Conservation (phyloP, 2,329 filamentous ascomycete genomes). For the Fusarium nodosum region DNA sequence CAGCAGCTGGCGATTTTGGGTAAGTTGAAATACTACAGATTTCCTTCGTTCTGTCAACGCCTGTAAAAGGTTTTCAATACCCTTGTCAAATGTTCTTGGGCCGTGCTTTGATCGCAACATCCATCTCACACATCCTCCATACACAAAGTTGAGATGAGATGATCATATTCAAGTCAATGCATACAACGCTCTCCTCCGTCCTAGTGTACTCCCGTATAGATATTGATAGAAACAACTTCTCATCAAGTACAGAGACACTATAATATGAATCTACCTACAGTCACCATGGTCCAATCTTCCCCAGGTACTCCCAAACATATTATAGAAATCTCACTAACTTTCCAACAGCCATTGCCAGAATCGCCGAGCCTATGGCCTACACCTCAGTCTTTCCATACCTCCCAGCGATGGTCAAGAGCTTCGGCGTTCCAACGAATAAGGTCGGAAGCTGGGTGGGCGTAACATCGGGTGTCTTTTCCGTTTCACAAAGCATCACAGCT, state of each 20-base stretch:
- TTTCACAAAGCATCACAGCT: conserved; percentile 78
- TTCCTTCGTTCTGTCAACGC: conserved; percentile 2
- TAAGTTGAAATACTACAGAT: conserved; percentile 59
- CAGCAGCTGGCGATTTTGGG: conserved; percentile 84
- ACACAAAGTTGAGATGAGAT: neutral
- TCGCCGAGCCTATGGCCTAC: conserved; percentile 80
- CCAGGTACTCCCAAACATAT: conserved; percentile 24
- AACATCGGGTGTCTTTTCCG: conserved; percentile 78
- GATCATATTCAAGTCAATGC: neutral
- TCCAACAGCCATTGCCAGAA: conserved; percentile 76
- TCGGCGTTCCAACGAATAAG: conserved; percentile 77
- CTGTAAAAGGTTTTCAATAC: neutral
- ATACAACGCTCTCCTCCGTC: neutral
- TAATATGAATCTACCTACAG: conserved; percentile 8
- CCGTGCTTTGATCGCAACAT: conserved; percentile 12
- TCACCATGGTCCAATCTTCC: conserved; percentile 33
- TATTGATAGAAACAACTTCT: conserved; percentile 32
- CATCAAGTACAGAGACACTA: conserved; percentile 39
- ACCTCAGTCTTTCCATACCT: conserved; percentile 79
- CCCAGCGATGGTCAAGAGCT: conserved; percentile 86
- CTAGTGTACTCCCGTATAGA: neutral
- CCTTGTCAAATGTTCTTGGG: conserved; percentile 3
- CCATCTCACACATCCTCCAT: neutral
- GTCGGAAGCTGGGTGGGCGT: conserved; percentile 86
- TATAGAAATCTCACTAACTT: conserved; percentile 52